A percentile compares a stretch with the other conserved stretches of the same genome.
Conservation (phyloP, 23 red algal species). For the Cyanidioschyzon merolae region DNA sequence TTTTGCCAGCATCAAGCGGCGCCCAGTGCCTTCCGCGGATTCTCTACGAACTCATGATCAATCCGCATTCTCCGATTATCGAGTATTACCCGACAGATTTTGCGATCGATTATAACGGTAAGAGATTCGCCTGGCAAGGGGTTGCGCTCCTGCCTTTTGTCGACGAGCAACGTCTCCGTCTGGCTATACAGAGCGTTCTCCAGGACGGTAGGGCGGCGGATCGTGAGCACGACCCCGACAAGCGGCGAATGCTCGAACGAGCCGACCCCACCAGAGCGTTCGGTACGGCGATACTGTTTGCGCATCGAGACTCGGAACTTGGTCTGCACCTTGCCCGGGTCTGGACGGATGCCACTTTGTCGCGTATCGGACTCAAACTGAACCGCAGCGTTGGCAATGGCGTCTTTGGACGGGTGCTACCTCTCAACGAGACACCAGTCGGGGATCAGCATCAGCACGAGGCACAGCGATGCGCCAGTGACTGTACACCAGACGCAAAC, state of each 20-base stretch:
- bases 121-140: slow-evolving; percentile 90
- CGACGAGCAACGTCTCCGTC: slow-evolving; percentile 48
- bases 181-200: not conserved
- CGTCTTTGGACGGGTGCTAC: not conserved
- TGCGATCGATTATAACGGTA: slow-evolving; percentile 81
- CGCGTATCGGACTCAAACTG: not conserved
- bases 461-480: not conserved
- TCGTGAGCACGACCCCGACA: slow-evolving; percentile 17
- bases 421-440: not conserved
- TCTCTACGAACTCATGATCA: slow-evolving; percentile 61
- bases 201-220: not conserved
- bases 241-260: slow-evolving; percentile 22
- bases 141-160: slow-evolving; percentile 86
- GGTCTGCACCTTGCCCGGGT: not conserved
- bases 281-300: slow-evolving; percentile 18
- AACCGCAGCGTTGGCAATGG: not conserved
- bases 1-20: slow-evolving; percentile 74
- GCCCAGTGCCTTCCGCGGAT: slow-evolving; percentile 51
- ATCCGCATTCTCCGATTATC: slow-evolving; percentile 53
- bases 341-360: not conserved
- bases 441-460: not conserved
- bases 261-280: slow-evolving; percentile 37
- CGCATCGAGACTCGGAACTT: not conserved
- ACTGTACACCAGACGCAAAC: too few relatives aligned
- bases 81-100: slow-evolving; percentile 92